phyloP scores from a whole-genome alignment of 2,329 filamentous ascomycete genomes.

The Alternaria sp. region DNA sequence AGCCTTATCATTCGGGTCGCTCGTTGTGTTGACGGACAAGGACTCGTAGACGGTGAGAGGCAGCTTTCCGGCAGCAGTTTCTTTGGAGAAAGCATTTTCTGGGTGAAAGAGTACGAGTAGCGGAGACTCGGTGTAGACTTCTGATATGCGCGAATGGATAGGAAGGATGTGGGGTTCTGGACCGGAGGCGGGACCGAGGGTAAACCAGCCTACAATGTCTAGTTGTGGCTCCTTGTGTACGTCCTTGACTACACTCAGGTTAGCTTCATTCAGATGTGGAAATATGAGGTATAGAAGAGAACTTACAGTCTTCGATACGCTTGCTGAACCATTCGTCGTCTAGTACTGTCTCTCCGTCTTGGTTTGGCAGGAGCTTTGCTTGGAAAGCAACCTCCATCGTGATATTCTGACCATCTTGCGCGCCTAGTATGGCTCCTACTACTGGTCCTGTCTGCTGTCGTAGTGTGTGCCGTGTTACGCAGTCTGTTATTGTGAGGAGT shows the following conservation, averaged over 20 bases:
- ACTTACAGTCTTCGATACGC: constrained; percentile 83
- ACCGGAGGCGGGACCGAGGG: constrained; percentile 73
- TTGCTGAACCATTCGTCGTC: constrained; percentile 75
- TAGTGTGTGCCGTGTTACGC: constrained; percentile 88
- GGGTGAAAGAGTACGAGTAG: constrained; percentile 88
- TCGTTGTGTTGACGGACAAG: constrained; percentile 49
- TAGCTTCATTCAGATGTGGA: neutral
- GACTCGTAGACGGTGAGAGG: constrained; percentile 92
- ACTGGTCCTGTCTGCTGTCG: constrained; percentile 77
- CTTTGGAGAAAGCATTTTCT: constrained; percentile 57
- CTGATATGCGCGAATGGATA: constrained; percentile 78
- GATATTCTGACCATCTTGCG: constrained; percentile 87
- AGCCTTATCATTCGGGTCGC: constrained; percentile 46
- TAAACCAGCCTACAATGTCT: constrained; percentile 89
- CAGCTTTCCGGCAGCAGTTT: constrained; percentile 74
- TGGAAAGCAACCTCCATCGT: constrained; percentile 95
- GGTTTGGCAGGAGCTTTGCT: constrained; percentile 60
- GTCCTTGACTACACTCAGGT: constrained; percentile 70
- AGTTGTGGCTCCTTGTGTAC: constrained; percentile 86
- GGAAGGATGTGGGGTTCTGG: constrained; percentile 71
- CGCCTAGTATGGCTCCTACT: constrained; percentile 85
- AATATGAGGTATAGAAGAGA: neutral
- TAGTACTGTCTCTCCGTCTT: constrained; percentile 66
- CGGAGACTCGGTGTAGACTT: constrained; percentile 81
- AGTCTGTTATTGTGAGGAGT: constrained; percentile 94